Conservation (phyloP, 352 stramenopile genomes). For the Phytophthora capsici region DNA sequence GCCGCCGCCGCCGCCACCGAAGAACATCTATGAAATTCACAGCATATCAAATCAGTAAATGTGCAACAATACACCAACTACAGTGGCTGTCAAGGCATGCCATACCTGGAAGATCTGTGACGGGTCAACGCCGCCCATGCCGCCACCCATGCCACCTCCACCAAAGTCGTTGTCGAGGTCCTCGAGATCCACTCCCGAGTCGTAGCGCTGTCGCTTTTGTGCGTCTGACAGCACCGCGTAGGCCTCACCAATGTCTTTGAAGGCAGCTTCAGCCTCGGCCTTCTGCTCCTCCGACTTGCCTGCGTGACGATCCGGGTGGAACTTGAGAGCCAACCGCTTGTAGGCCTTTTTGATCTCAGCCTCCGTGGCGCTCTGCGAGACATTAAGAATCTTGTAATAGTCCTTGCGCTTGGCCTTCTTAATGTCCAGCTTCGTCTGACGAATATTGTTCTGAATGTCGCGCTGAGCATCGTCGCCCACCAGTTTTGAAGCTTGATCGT, state of each 20-base stretch:
- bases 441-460: slow-evolving; percentile 86
- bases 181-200: slow-evolving; percentile 94
- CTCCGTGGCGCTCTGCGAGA: slow-evolving; percentile 79
- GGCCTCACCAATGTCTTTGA: slow-evolving; percentile 97
- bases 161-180: slow-evolving; percentile 92
- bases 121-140: slow-evolving; percentile 82
- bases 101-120: slow-evolving; percentile 87
- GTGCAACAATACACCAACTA: neutral
- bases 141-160: slow-evolving; percentile 74
- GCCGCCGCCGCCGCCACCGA: slow-evolving; percentile 54
- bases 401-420: slow-evolving; percentile 97
- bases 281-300: slow-evolving; percentile 92
- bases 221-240: slow-evolving; percentile 96
- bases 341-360: slow-evolving; percentile 99
- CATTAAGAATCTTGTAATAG: slow-evolving; percentile 95
- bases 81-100: neutral
- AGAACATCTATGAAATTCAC: slow-evolving; percentile 74
- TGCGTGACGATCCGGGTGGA: slow-evolving; percentile 96
- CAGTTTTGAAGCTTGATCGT: slow-evolving; percentile 90
- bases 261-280: slow-evolving; percentile 90
- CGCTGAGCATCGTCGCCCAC: slow-evolving; percentile 80
- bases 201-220: slow-evolving; percentile 94
- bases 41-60: slow-evolving; percentile 10
- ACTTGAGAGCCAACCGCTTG: slow-evolving; percentile 93
- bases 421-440: slow-evolving; percentile 90